phyloP scores from a whole-genome alignment of 73 alveolate species.

The Tetrahymena thermophila region DNA sequence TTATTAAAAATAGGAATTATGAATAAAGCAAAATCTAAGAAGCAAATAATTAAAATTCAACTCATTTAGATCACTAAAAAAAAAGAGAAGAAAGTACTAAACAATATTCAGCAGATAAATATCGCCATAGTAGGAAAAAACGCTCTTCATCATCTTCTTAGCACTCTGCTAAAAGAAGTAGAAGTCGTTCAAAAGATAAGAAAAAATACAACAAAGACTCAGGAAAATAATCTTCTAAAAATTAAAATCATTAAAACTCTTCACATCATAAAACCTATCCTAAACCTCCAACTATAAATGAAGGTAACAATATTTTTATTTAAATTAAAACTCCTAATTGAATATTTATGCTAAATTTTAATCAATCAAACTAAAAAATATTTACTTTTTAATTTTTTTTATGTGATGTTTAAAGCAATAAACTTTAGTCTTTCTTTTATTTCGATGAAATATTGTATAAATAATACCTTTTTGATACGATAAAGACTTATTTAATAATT shows the following conservation, averaged over 20 bases:
- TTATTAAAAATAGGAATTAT: background rate
- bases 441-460: background rate
- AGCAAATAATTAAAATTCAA: background rate
- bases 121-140: background rate
- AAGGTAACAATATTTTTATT: background rate
- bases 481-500: background rate
- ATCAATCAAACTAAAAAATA: background rate
- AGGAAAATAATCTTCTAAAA: background rate
- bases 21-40: background rate
- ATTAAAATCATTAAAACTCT: background rate
- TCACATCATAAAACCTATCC: background rate
- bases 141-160: background rate
- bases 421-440: background rate
- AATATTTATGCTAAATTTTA: too few relatives aligned
- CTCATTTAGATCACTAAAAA: background rate
- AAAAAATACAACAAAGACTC: background rate
- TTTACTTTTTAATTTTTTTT: background rate
- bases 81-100: background rate
- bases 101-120: background rate
- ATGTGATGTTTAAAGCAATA: background rate
- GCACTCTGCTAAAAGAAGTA: background rate
- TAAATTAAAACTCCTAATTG: background rate
- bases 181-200: background rate
- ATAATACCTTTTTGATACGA: background rate
- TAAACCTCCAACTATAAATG: background rate